Base-by-base conservation (phyloP, 805 yeast species). In the Starmerella sirachaensis region DNA sequence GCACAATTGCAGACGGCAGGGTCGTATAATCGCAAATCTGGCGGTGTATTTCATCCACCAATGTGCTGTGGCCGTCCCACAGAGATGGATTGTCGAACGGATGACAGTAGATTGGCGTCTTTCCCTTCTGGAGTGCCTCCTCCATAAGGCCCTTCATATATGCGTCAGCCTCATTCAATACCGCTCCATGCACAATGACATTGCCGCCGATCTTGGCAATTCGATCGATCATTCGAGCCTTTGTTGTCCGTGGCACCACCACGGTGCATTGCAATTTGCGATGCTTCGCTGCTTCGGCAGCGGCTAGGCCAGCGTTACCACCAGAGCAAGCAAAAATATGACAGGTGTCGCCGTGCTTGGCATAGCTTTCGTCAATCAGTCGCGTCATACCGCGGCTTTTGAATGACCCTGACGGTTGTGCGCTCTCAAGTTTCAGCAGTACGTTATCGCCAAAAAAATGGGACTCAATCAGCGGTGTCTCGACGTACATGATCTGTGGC, bases 281-380 rank as follows among this genome's bases (percentile, higher is more conserved):
- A 36, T 72, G 69, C 40, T 70, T 72, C 3, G 95, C 93, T 13
- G 93, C 80, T 55, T 62, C 82, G 0, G 96, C 96, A 13, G 85
- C 94, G 45, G 97, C 97, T 52, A 85, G 88, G 2, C 97, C 97
- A 45, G 93, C 97, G 58, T 88, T 88, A 26, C 97, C 97, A 4
- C 95, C 97, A 14, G 94, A 83, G 35, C 47, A 34, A 10, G 49
- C 40, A 51, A 93, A 84, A 0, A 94, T 93, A 59, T 82, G 79
- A 47, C 85, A 51, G n/a, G n/a, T n/a, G 33, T 53, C 55, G 2
- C 47, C 44, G 17, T 31, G 19, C 4, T 38, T 41, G 34, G 27
- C 32, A 84, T 88, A 30, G 63, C 62, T 20, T 4, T 25, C 12
- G 18, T 31, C 37, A 6, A 50, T 40, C 12, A 45, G 29, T 4